Base-by-base conservation (phyloP, 108 stramenopile genomes). In the Skeletonema marinoi region DNA sequence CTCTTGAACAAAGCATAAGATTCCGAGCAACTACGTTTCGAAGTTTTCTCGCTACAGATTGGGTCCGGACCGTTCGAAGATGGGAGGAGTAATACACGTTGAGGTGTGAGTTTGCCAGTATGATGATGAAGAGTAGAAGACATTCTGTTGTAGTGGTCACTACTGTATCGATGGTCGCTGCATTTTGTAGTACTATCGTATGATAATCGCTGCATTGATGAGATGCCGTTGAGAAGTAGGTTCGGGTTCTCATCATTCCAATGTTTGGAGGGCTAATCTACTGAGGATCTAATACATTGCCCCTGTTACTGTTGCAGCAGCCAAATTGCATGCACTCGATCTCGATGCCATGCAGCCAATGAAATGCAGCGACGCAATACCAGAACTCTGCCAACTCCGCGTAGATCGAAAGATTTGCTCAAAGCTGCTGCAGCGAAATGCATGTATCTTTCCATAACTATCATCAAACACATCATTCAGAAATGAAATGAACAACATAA, bases 1-100 rank as follows among this genome's bases (percentile, higher is more conserved):
- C 38, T 32, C 39, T 63, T 60, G 60, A 72, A 72, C 60, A 72
- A n/a, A 9, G 35, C 29, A 42, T 61, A 72, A 13, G 71, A 72
- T 42, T 72, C 71, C 58, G 12, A 21, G 58, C 71, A 72, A 19
- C n/a, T 14, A 48, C 6, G 19, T 14, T 21, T 51, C 7, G 50
- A 21, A 17, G n/a, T 17, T 21, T 21, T 51, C 19, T 7, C n/a
- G 6, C 12, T 42, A 13, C 41, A 51, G 36, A 36, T 36, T 21
- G 19, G 3, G 14, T 19, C 6, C n/a, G n/a, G n/a, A 21, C 19
- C 19, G 19, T 21, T 6, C 50, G 50, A 51, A 21, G 50, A 51
- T 7, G 50, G 19, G 21, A 3, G 13, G 50, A 19, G 50, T 6
- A 19, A 12, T 19, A 6, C 50, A 12, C 3, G 6, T 0, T 21